Percentiles rank a stretch among this genome's conserved stretches.
Conservation (phyloP, 1,139 yeast genomes). For the Debaryomycetaceae sp. region DNA sequence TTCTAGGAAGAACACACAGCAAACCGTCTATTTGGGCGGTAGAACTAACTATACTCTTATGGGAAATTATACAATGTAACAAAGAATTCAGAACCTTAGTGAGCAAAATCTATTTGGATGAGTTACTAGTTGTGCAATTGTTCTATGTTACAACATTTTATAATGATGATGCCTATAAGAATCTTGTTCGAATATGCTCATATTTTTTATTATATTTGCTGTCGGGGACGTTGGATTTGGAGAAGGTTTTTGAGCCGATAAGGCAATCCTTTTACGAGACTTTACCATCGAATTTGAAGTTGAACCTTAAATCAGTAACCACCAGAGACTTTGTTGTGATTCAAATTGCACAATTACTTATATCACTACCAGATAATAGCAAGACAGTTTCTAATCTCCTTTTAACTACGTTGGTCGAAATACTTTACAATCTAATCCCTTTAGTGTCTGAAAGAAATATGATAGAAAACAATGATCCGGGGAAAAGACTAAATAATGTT, state of each 20-base stretch:
- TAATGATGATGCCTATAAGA: slow-evolving; percentile 26
- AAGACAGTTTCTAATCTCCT: slow-evolving; percentile 4
- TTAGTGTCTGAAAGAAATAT: slow-evolving; percentile 24
- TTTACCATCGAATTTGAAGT: slow-evolving; percentile 48
- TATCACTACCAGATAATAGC: slow-evolving; percentile 3
- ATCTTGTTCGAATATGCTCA: slow-evolving; percentile 55
- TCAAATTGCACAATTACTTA: slow-evolving; percentile 39
- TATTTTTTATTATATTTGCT: slow-evolving; percentile 62
- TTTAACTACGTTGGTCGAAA: slow-evolving; percentile 48
- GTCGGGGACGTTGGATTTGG: slow-evolving; percentile 41
- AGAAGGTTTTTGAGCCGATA: slow-evolving; percentile 39
- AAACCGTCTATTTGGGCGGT: slow-evolving; percentile 49
- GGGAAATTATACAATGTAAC: slow-evolving; percentile 81
- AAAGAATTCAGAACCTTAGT: slow-evolving; percentile 47
- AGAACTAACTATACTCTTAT: slow-evolving; percentile 59
- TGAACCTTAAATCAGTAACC: slow-evolving; percentile 38
- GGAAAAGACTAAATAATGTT: slow-evolving; percentile 26
- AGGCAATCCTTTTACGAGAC: slow-evolving; percentile 35
- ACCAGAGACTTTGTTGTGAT: slow-evolving; percentile 60
- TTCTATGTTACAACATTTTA: slow-evolving; percentile 55
- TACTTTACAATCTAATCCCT: slow-evolving; percentile 58
- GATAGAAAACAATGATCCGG: slow-evolving; percentile 20
- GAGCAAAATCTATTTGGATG: slow-evolving; percentile 48
- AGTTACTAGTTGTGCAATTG: slow-evolving; percentile 51
- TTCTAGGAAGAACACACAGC: slow-evolving; percentile 12